Conservation (phyloP, 352 stramenopile genomes). For the Thalassiosira exigua region DNA sequence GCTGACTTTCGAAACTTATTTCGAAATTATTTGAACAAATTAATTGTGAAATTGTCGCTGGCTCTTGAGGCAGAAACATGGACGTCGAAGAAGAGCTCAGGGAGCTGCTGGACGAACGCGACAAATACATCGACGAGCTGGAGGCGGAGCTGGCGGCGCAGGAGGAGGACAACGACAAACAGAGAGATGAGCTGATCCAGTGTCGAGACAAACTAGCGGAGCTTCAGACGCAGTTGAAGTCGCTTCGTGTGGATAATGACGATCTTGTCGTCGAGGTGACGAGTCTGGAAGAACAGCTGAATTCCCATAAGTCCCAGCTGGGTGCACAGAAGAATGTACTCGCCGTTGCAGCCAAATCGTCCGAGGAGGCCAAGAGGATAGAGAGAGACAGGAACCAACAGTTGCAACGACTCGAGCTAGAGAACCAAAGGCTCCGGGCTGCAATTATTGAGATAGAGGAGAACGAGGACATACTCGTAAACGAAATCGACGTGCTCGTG, state of each 20-base stretch:
- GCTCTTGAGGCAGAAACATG: background rate
- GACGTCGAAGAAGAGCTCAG: background rate
- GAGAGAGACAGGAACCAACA: conserved; percentile 45
- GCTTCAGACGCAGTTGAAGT: conserved; percentile 37
- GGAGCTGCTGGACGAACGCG: conserved; percentile 44
- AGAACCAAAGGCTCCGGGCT: conserved; percentile 58
- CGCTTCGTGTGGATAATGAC: conserved; percentile 48
- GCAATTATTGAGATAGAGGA: conserved; percentile 61
- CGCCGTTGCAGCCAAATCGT: conserved; percentile 37
- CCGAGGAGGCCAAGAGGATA: conserved; percentile 45
- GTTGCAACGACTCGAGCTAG: conserved; percentile 53
- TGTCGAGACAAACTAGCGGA: conserved; percentile 34
- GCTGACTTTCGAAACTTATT: no score
- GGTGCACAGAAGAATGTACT: conserved; percentile 52
- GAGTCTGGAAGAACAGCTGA: conserved; percentile 45
- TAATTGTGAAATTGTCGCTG: no score
- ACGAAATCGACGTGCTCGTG: conserved; percentile 71
- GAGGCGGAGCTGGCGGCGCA: conserved; percentile 38
- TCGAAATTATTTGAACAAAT: no score
- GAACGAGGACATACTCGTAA: conserved; percentile 64
- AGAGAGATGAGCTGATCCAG: conserved; percentile 33
- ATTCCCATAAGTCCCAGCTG: conserved; percentile 44
- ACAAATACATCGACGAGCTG: conserved; percentile 46
- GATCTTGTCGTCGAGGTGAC: conserved; percentile 34
- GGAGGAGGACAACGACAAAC: conserved; percentile 48